A percentile compares a stretch with the other conserved stretches of the same genome.
phyloP scores from a whole-genome alignment of 179 eudicot species.

The Vitellaria paradoxa region DNA sequence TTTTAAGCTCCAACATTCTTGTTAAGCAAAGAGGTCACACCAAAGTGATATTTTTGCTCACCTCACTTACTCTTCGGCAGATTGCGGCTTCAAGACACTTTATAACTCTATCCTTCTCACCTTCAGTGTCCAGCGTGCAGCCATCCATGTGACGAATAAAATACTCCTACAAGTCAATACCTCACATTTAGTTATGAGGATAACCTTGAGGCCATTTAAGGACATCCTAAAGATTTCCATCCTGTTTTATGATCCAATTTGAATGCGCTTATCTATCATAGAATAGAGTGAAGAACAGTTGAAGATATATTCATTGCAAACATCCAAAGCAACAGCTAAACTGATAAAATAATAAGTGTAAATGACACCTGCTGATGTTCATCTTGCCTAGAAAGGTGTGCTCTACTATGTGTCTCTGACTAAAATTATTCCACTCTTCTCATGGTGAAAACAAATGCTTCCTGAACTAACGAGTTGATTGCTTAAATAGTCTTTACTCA shows the following conservation, averaged over 20 bases:
- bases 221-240: neutral
- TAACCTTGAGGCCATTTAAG: neutral
- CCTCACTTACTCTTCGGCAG: constrained; percentile 60
- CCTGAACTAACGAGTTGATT: constrained; percentile 1
- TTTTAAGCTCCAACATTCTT: neutral
- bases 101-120: constrained; percentile 56
- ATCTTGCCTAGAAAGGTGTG: neutral
- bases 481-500: neutral
- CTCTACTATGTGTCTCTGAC: neutral
- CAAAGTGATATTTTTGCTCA: constrained; percentile 12
- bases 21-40: neutral
- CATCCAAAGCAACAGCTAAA: neutral
- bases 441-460: neutral
- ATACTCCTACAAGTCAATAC: constrained; percentile 50
- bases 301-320: neutral
- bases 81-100: constrained; percentile 79
- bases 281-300: neutral
- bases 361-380: neutral
- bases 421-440: neutral
- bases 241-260: neutral
- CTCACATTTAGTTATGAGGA: neutral
- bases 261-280: neutral
- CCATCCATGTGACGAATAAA: constrained; percentile 67
- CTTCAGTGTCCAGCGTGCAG: constrained; percentile 48
- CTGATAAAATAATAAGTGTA: neutral